Evolutionary conservation across 495 filamentous ascomycete species (phyloP), one percentile per base, ranked within the genome.

Genomic region (Lophiostoma macrostomum): DNA sequence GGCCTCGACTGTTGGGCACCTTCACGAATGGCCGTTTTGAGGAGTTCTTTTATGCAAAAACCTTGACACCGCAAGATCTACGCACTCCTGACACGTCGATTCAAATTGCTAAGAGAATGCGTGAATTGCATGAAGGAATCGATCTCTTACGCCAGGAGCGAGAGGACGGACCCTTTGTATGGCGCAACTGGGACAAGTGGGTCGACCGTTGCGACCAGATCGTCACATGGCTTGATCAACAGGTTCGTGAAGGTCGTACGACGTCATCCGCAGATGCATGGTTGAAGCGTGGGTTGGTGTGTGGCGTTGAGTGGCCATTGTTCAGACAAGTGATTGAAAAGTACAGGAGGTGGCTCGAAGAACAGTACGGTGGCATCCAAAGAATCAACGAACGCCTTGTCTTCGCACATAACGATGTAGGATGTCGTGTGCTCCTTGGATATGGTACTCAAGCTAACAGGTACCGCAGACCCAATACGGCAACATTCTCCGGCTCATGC

Each of bases 31-130:
- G 93, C n/a, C 83, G 93, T 16, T 97, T 99, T 58, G 93, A 99
- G 69, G 83, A 97, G 69, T 96, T 83, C 67, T 86, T 93, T 60
- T 78, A 95, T 63, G 88, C 94, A 0, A 75, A 76, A 18, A 82
- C 93, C 1, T 74, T 99, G 25, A 91, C 84, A 0, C 74, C 84
- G 2, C 71, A 78, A 8, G 89, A 95, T 64, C 71, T 99, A 43
- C 83, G 88, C 19, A 78, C 83, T 42, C 85, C 90, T 1, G 85
- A 86, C 25, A 96, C 87, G 0, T 91, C 87, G 30, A 87, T 80
- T 61, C 87, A 95, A 59, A 97, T 99, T 66, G 91, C 93, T n/a
- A 99, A 97, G 75, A 84, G 93, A 31, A 95, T 99, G 88, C 77
- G 90, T 53, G 93, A 99, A 69, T 76, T 99, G 18, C 93, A 99